These are phyloP conservation scores for Candida pseudoviswanathii DNA, from an alignment of 1,139 yeast genomes.

Conservation along the genomic window DNA sequence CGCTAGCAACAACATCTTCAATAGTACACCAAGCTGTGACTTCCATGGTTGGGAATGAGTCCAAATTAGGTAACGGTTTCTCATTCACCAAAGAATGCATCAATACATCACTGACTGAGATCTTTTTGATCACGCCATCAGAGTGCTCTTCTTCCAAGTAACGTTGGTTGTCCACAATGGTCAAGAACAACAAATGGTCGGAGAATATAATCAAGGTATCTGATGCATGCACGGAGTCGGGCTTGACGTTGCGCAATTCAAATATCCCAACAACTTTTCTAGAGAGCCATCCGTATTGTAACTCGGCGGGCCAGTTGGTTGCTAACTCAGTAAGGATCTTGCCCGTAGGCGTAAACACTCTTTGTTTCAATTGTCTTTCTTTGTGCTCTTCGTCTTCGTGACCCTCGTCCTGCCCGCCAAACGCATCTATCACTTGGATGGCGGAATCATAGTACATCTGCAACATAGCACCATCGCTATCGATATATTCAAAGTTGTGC, in stretches of 20 bases:
- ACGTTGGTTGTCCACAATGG: slow-evolving; percentile 45
- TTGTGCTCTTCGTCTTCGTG: slow-evolving; percentile 10
- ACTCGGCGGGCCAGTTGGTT: slow-evolving; percentile 80
- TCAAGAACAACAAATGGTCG: slow-evolving; percentile 70
- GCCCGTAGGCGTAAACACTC: slow-evolving; percentile 91
- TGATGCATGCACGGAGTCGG: slow-evolving; percentile 29
- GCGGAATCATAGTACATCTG: slow-evolving; percentile 55
- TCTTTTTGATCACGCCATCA: slow-evolving; percentile 41
- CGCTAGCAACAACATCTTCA: slow-evolving; percentile 51
- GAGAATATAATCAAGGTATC: slow-evolving; percentile 77
- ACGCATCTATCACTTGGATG: slow-evolving; percentile 73
- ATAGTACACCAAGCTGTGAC: slow-evolving; percentile 73
- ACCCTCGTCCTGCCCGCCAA: slow-evolving; percentile 55
- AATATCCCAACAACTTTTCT: slow-evolving; percentile 84
- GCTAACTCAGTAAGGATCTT: slow-evolving; percentile 84
- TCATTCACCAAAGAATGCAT: slow-evolving; percentile 91
- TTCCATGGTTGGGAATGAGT: slow-evolving; percentile 63
- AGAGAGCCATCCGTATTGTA: slow-evolving; percentile 86
- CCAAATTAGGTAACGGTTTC: slow-evolving; percentile 60
- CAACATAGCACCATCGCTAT: slow-evolving; percentile 20
- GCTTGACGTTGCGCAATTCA: slow-evolving; percentile 47
- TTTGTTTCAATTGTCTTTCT: slow-evolving; percentile 49
- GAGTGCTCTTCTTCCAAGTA: slow-evolving; percentile 24
- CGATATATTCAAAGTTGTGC: slow-evolving; percentile 13
- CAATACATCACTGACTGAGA: slow-evolving; percentile 74